phyloP scores from a whole-genome alignment of 2,329 filamentous ascomycete species.

The Thelonectria discophora region DNA sequence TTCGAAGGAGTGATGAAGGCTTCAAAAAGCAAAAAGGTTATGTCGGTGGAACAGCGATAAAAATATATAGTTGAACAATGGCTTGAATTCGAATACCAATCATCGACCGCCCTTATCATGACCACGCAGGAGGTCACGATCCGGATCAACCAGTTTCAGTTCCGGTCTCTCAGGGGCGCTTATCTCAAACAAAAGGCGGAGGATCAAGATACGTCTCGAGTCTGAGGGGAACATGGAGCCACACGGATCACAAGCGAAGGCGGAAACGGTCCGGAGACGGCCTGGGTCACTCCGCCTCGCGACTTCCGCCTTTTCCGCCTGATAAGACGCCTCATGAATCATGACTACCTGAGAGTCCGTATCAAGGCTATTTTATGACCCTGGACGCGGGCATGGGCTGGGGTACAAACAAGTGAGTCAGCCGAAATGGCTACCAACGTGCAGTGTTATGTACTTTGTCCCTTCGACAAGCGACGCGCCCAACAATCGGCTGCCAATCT shows the following conservation, averaged over 20 bases:
- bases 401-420: not conserved
- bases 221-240: not conserved
- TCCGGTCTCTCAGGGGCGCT: not conserved
- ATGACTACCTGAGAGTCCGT: not conserved
- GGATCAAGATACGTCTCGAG: not conserved
- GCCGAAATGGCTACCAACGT: conserved; percentile 21
- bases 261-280: conserved; percentile 17
- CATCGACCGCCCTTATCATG: not conserved
- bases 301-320: not conserved
- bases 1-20: not conserved
- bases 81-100: too few relatives aligned
- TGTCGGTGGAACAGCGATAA: not conserved
- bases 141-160: not conserved
- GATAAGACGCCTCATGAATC: not conserved
- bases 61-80: conserved; percentile 7
- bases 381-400: not conserved
- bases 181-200: not conserved
- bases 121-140: not conserved
- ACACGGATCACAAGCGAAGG: conserved; percentile 4
- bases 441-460: conserved; percentile 32
- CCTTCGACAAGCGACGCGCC: conserved; percentile 29
- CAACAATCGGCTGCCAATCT: conserved; percentile 34
- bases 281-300: conserved; percentile 9
- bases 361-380: not conserved
- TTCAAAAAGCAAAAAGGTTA: not conserved